A percentile compares a stretch with the other conserved stretches of the same genome.
phyloP scores from a whole-genome alignment of 306 rosid species.

The Sphenostylis stenocarpa region DNA sequence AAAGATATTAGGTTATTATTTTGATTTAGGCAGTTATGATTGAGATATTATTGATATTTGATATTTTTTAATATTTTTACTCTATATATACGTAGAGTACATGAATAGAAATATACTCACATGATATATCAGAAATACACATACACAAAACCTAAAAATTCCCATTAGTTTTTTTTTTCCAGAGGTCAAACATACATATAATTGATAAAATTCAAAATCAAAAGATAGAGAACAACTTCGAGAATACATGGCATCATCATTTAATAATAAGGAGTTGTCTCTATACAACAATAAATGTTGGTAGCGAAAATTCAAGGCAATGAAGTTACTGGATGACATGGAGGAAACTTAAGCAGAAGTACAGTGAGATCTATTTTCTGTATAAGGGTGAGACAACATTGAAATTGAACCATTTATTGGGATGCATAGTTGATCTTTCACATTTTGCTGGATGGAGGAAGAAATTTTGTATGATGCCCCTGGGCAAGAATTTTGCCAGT shows the following conservation, averaged over 20 bases:
- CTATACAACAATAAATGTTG: neutral
- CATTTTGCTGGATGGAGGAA: slow-evolving; percentile 55
- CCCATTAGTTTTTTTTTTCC: no score
- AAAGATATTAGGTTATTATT: no score
- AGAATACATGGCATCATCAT: neutral
- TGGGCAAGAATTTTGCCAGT: slow-evolving; percentile 76
- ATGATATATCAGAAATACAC: no score
- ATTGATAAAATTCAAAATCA: neutral
- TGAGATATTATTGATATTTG: no score
- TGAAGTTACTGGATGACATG: neutral
- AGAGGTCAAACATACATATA: neutral
- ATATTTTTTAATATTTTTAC: no score
- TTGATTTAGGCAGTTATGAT: no score
- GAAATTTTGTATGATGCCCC: slow-evolving; percentile 82
- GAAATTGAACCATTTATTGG: neutral
- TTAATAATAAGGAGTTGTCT: neutral
- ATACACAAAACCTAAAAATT: no score
- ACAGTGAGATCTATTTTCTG: neutral
- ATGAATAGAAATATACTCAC: no score
- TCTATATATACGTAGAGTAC: no score
- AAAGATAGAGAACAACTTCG: neutral
- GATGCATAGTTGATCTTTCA: slow-evolving; percentile 30
- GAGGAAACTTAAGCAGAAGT: neutral
- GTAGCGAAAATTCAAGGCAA: neutral
- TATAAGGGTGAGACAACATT: neutral